A percentile compares a stretch with the other conserved stretches of the same genome.
phyloP scores from a whole-genome alignment of 139 green algal species.

The Coelastrella sp. region DNA sequence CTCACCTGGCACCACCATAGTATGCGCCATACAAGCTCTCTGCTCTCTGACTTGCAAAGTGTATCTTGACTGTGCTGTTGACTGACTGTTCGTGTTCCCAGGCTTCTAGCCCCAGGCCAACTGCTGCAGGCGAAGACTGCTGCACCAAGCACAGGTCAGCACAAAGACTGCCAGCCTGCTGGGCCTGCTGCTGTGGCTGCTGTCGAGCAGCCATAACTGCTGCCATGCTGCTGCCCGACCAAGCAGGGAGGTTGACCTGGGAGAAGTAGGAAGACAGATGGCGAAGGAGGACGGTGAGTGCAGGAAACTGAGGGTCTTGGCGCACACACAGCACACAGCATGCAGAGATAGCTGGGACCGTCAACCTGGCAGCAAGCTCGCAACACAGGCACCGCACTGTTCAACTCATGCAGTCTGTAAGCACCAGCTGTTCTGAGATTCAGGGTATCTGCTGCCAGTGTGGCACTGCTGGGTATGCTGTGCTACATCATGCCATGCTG shows the following conservation, averaged over 20 bases:
- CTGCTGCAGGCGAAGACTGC: not conserved
- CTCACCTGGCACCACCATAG: not conserved
- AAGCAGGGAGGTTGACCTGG: constrained; percentile 1
- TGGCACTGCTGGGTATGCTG: too few relatives aligned
- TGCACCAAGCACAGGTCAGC: constrained; percentile 3
- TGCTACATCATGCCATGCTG: too few relatives aligned
- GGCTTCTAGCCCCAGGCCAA: not conserved
- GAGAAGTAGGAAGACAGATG: not conserved
- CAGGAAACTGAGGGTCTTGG: too few relatives aligned
- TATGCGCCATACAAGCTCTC: not conserved
- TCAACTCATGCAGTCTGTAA: too few relatives aligned
- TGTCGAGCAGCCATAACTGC: not conserved
- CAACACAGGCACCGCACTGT: too few relatives aligned
- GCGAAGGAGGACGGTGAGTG: not conserved
- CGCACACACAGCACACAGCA: too few relatives aligned
- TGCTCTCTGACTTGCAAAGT: constrained; percentile 22
- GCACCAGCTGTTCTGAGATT: too few relatives aligned
- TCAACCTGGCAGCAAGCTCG: too few relatives aligned
- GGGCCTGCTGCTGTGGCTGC: not conserved
- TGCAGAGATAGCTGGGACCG: too few relatives aligned
- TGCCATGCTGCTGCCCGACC: not conserved
- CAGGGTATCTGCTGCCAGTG: too few relatives aligned
- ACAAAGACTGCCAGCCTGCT: not conserved
- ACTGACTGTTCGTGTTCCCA: constrained; percentile 21
- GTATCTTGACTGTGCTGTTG: not conserved